These are phyloP conservation scores for Boletus coccyginus DNA, from an alignment of 768 basidiomycete species.

Conservation along the genomic window DNA sequence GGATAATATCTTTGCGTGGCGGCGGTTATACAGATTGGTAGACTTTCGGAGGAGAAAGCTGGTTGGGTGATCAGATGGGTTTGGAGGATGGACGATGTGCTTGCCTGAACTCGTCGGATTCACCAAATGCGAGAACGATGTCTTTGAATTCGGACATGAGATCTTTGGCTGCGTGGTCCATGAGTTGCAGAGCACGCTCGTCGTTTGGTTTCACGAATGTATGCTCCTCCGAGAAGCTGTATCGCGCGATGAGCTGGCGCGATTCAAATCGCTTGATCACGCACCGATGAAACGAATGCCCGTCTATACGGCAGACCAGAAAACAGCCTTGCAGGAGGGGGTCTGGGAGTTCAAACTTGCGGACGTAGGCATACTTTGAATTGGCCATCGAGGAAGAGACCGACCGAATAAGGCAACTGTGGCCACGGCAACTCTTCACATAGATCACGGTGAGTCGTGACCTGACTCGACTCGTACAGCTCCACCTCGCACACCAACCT, in stretches of 20 bases:
- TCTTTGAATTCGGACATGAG: slow-evolving; percentile 84
- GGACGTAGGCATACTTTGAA: slow-evolving; percentile 90
- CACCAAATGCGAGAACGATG: slow-evolving; percentile 85
- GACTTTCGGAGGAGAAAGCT: slow-evolving; percentile 86
- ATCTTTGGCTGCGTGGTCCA: slow-evolving; percentile 85
- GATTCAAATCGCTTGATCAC: slow-evolving; percentile 9
- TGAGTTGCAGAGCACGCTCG: slow-evolving; percentile 75
- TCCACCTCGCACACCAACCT: background rate
- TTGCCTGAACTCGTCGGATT: slow-evolving; percentile 97
- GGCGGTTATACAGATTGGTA: slow-evolving; percentile 78
- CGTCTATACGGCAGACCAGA: slow-evolving; percentile 85
- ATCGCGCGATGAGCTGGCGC: background rate
- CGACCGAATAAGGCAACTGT: slow-evolving; percentile 18
- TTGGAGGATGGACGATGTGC: background rate
- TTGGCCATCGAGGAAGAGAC: slow-evolving; percentile 65
- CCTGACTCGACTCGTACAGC: background rate
- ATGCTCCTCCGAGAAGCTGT: slow-evolving; percentile 84
- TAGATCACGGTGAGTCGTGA: slow-evolving; percentile 4
- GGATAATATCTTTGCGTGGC: slow-evolving; percentile 83
- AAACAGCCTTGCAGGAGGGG: slow-evolving; percentile 79
- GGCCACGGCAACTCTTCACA: slow-evolving; percentile 18
- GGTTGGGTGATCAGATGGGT: background rate
- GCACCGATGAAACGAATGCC: slow-evolving; percentile 91
- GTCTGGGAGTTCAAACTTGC: slow-evolving; percentile 86
- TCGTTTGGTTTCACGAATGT: slow-evolving; percentile 91